A percentile compares a stretch with the other conserved stretches of the same genome.
phyloP scores from a whole-genome alignment of 768 basidiomycete species.

The Coprinopsis marcescibilis region DNA sequence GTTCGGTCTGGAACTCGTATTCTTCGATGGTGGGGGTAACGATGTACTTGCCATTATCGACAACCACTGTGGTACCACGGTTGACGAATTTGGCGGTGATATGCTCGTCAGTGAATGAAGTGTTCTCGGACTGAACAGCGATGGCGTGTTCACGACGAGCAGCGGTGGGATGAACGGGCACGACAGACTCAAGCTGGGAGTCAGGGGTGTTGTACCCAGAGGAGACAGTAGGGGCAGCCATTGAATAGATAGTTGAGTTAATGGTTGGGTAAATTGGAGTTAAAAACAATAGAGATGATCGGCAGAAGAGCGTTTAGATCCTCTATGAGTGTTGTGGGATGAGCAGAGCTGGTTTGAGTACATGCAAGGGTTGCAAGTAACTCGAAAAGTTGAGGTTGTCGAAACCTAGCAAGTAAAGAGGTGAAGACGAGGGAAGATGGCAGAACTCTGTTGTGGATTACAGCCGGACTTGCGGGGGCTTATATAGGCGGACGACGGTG shows the following conservation, averaged over 20 bases:
- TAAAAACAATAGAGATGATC: constrained; percentile 52
- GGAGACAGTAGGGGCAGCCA: constrained; percentile 46
- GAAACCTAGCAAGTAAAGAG: constrained; percentile 1
- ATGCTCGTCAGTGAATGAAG: constrained; percentile 72
- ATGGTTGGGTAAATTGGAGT: constrained; percentile 25
- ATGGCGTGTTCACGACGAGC: constrained; percentile 71
- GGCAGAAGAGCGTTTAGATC: constrained; percentile 75
- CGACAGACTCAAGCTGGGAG: constrained; percentile 60
- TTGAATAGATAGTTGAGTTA: constrained; percentile 28
- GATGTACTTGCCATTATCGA: constrained; percentile 69
- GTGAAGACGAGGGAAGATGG: constrained; percentile 4
- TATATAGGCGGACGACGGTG: constrained; percentile 13
- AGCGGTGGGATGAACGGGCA: constrained; percentile 81
- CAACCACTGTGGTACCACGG: constrained; percentile 66
- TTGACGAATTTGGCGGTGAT: constrained; percentile 82
- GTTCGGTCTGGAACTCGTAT: constrained; percentile 88
- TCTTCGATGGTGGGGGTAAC: constrained; percentile 75
- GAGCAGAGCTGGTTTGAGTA: constrained; percentile 93
- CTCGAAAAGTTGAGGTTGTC: constrained; percentile 18
- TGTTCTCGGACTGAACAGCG: constrained; percentile 77
- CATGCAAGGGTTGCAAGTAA: constrained; percentile 64
- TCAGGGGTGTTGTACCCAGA: constrained; percentile 74
- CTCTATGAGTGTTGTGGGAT: constrained; percentile 84
- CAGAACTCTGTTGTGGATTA: constrained; percentile 4
- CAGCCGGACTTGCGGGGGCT: constrained; percentile 8